Conservation (phyloP, 352 stramenopile genomes). For the Blastocystis sp. region DNA sequence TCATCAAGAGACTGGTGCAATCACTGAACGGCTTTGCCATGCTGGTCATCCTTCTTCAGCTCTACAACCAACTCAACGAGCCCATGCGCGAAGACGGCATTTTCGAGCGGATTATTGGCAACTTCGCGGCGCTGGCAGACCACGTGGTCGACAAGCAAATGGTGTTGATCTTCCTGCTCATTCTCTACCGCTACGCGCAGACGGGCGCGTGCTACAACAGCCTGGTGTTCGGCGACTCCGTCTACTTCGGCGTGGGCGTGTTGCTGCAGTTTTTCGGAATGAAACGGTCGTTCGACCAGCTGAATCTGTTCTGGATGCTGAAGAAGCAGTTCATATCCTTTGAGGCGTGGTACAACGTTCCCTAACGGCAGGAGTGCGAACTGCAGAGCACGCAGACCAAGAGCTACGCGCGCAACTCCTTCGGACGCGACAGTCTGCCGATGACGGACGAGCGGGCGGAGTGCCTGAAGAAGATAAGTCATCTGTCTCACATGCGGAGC, state of each 20-base stretch:
- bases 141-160: neutral
- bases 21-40: neutral
- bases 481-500: neutral
- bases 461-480: conserved; percentile 5
- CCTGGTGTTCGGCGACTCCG: neutral
- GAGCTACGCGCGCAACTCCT: neutral
- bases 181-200: conserved; percentile 1
- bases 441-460: neutral
- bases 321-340: conserved; percentile 49
- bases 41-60: conserved; percentile 11
- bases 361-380: conserved; percentile 37
- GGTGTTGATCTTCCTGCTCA: conserved; percentile 20
- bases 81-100: neutral
- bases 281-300: neutral
- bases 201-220: neutral
- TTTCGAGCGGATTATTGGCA: conserved; percentile 8
- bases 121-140: conserved; percentile 2
- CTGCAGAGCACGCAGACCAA: neutral
- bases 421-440: neutral
- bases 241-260: neutral
- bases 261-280: conserved; percentile 32
- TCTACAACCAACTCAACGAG: neutral
- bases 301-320: conserved; percentile 26
- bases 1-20: neutral
- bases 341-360: neutral